Evolutionary conservation across 2,329 filamentous ascomycete species (phyloP).

Genomic region (Zasmidium angulare): DNA sequence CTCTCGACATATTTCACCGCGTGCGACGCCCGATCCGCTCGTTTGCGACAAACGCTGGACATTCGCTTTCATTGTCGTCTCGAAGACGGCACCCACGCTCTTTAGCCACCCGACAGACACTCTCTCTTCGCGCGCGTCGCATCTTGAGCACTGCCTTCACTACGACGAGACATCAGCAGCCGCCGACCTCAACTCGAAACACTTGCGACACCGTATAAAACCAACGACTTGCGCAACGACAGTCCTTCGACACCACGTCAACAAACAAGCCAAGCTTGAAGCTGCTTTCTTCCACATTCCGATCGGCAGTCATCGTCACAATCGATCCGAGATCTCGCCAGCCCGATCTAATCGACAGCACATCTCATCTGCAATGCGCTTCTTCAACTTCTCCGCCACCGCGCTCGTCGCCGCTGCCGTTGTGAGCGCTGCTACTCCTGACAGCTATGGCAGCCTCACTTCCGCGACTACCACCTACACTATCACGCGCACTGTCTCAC

Average conservation of each 20-base stretch:
- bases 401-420: conserved; percentile 19
- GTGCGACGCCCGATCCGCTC: not conserved
- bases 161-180: conserved; percentile 20
- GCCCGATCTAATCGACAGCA: conserved; percentile 8
- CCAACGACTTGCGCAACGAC: not conserved
- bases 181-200: conserved; percentile 12
- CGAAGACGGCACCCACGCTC: not conserved
- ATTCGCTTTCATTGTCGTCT: not conserved
- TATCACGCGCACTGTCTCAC: conserved; percentile 28
- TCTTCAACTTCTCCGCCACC: conserved; percentile 23
- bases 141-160: not conserved
- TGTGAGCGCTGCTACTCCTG: conserved; percentile 14
- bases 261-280: conserved; percentile 8
- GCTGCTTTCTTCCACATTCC: conserved; percentile 10
- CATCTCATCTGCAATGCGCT: conserved; percentile 26
- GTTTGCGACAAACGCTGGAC: not conserved
- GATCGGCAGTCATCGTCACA: conserved; percentile 13
- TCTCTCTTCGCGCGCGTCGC: not conserved
- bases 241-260: conserved; percentile 3
- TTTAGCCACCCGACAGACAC: not conserved
- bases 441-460: conserved; percentile 12
- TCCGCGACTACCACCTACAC: conserved; percentile 26
- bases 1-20: not conserved
- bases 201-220: not conserved
- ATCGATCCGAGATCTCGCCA: conserved; percentile 9